Percentiles rank a stretch among this genome's conserved stretches.
These are phyloP conservation scores for Russula sp. DNA, from an alignment of 768 basidiomycete species.

Conservation along the genomic window DNA sequence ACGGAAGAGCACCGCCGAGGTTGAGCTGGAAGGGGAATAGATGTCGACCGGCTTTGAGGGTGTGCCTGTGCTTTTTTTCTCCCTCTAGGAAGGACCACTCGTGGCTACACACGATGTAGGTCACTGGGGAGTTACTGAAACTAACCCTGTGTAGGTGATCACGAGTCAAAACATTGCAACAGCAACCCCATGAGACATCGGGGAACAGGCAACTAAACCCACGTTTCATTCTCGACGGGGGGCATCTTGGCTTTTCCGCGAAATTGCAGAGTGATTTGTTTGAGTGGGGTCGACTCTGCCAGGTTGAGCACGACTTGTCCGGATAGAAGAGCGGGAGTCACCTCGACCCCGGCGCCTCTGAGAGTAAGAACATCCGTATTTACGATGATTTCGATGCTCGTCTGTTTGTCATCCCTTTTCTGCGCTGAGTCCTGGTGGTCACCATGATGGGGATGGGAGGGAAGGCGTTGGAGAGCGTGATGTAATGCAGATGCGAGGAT, in stretches of 20 bases:
- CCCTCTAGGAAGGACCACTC: constrained; percentile 93
- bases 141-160: constrained; percentile 30
- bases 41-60: constrained; percentile 93
- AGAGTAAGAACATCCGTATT: constrained; percentile 63
- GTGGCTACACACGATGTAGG: constrained; percentile 66
- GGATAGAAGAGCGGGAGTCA: constrained; percentile 73
- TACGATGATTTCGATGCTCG: constrained; percentile 70
- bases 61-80: constrained; percentile 69
- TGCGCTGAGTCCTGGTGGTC: constrained; percentile 8
- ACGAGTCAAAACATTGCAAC: constrained; percentile 12
- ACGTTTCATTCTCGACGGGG: constrained; percentile 50
- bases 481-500: constrained; percentile 15
- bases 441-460: neutral
- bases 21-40: constrained; percentile 87
- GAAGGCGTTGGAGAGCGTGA: constrained; percentile 4
- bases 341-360: constrained; percentile 73
- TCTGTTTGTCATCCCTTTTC: constrained; percentile 39
- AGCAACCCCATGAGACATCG: neutral
- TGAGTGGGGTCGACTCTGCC: constrained; percentile 73
- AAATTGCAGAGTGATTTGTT: constrained; percentile 78
- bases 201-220: constrained; percentile 33
- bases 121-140: constrained; percentile 40
- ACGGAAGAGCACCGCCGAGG: constrained; percentile 79
- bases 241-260: constrained; percentile 76
- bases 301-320: constrained; percentile 79